Conservation (phyloP, 2,329 filamentous ascomycete species). For the Pezicula rhizophila region DNA sequence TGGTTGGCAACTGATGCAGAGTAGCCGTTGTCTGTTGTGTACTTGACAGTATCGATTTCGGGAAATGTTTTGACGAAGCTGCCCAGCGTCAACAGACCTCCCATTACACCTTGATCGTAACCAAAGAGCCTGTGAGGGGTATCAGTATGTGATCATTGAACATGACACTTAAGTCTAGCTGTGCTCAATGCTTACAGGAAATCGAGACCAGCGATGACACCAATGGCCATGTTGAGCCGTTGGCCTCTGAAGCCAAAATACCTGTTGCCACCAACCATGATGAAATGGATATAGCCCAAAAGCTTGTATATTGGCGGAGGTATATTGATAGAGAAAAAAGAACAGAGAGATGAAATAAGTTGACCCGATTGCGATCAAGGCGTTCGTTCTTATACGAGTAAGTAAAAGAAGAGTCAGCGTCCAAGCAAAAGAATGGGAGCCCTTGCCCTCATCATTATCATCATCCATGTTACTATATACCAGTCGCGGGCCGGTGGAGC, state of each 20-base stretch:
- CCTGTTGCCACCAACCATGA: conserved; percentile 22
- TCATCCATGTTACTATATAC: too few relatives aligned
- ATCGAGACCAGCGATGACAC: conserved; percentile 65
- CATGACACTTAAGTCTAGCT: conserved; percentile 38
- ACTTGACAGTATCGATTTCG: conserved; percentile 7
- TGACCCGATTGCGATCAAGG: too few relatives aligned
- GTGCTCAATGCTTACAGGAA: conserved; percentile 49
- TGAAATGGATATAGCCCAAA: conserved; percentile 36
- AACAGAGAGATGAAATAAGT: too few relatives aligned
- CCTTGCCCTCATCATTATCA: too few relatives aligned
- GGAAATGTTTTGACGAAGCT: conserved; percentile 42
- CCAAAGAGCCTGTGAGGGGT: conserved; percentile 35
- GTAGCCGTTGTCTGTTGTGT: conserved; percentile 7
- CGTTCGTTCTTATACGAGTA: too few relatives aligned
- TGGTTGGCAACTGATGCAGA: conserved; percentile 6
- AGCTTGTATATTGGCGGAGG: neutral
- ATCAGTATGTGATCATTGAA: neutral
- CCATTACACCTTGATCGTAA: conserved; percentile 70
- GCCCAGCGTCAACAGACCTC: conserved; percentile 59
- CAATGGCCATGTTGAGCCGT: conserved; percentile 62
- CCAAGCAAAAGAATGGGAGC: too few relatives aligned
- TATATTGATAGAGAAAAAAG: neutral
- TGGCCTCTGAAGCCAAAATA: conserved; percentile 63
- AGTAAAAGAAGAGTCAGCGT: too few relatives aligned
- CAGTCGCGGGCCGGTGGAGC: too few relatives aligned